Percentiles rank a stretch among this genome's conserved stretches.
These are phyloP conservation scores for Hyparrhenia diplandra DNA, from an alignment of 176 grass and related monocot species.

Conservation along the genomic window DNA sequence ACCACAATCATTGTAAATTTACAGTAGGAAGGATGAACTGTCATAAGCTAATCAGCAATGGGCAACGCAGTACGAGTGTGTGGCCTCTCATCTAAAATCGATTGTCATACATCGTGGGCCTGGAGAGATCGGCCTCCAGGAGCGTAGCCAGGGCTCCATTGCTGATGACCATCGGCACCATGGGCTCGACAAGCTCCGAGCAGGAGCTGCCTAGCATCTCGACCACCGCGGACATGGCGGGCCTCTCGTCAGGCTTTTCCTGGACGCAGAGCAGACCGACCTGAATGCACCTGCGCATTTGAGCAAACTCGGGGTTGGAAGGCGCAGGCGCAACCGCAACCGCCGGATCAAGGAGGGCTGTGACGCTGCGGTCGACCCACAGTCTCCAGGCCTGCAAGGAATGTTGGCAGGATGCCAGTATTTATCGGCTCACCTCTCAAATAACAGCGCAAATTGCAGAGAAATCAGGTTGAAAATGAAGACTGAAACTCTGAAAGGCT, in stretches of 20 bases:
- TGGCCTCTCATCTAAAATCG: background rate
- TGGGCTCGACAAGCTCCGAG: constrained; percentile 4
- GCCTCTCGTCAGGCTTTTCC: constrained; percentile 17
- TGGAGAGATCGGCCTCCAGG: background rate
- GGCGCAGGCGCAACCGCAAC: background rate
- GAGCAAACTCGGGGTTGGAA: background rate
- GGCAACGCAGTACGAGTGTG: no score
- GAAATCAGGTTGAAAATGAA: no score
- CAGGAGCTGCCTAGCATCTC: constrained; percentile 23
- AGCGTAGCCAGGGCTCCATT: background rate
- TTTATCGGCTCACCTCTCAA: background rate
- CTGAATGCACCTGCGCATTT: constrained; percentile 34
- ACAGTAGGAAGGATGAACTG: background rate
- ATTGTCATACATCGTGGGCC: background rate
- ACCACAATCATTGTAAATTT: background rate
- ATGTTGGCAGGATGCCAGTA: background rate
- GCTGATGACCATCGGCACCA: background rate
- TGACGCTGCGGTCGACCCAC: background rate
- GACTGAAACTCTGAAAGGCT: background rate
- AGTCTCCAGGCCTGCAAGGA: constrained; percentile 28
- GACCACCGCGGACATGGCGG: constrained; percentile 15
- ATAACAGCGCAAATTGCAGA: background rate
- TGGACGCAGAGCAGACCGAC: constrained; percentile 51
- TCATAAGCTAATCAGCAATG: background rate
- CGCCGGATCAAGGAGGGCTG: constrained; percentile 20